These are phyloP conservation scores for Komagataella pseudopastoris DNA, from an alignment of 805 yeast species.

Conservation along the genomic window DNA sequence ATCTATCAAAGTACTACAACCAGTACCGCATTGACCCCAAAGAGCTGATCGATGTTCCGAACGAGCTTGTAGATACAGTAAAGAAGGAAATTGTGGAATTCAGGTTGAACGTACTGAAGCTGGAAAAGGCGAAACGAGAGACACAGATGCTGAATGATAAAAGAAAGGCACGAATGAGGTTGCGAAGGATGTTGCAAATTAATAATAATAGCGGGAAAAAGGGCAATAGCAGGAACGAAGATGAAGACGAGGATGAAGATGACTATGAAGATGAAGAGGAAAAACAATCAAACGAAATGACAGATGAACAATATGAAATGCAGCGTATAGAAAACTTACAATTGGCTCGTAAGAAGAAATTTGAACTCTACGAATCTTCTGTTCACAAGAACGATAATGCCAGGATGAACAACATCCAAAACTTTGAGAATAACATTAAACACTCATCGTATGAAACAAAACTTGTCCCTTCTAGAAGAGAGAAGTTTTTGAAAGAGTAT, in stretches of 20 bases:
- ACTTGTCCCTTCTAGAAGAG: conserved; percentile 9
- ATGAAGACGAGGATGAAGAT: conserved; percentile 10
- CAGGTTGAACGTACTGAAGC: conserved; percentile 36
- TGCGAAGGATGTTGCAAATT: conserved; percentile 25
- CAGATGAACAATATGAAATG: conserved; percentile 12
- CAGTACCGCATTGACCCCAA: conserved; percentile 39
- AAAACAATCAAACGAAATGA: conserved; percentile 12
- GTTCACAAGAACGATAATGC: conserved; percentile 11
- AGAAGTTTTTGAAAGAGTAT: conserved; percentile 15
- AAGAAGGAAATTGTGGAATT: conserved; percentile 40
- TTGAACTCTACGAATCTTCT: not conserved
- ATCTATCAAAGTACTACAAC: conserved; percentile 7
- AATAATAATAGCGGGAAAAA: conserved; percentile 3
- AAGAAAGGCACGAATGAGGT: conserved; percentile 29
- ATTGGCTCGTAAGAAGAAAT: conserved; percentile 5
- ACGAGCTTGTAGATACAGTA: conserved; percentile 35
- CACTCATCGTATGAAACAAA: conserved; percentile 10
- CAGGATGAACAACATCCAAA: conserved; percentile 19
- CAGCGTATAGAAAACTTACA: conserved; percentile 7
- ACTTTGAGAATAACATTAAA: conserved; percentile 17
- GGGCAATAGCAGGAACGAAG: conserved; percentile 10
- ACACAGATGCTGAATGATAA: conserved; percentile 34
- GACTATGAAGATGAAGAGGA: conserved; percentile 14
- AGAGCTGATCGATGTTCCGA: conserved; percentile 45
- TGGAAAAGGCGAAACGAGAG: conserved; percentile 38